Conservation (phyloP, 345 rosid species). For the Sisymbrium altissimum region DNA sequence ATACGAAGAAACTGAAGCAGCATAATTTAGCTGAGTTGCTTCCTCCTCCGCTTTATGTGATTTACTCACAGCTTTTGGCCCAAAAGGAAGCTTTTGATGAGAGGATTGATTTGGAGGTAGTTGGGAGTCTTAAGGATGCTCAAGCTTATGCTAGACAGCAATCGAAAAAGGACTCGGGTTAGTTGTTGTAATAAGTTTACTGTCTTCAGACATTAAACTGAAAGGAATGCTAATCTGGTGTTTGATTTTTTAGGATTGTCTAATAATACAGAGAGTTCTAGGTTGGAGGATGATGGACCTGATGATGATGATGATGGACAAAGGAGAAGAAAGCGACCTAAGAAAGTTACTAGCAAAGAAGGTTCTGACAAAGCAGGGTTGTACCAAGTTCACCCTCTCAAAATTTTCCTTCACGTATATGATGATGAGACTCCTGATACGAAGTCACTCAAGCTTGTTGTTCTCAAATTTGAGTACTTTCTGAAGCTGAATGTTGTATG, state of each 20-base stretch:
- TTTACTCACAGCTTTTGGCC: slow-evolving; percentile 80
- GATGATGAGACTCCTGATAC: slow-evolving; percentile 69
- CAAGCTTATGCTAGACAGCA: slow-evolving; percentile 77
- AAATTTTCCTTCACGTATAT: slow-evolving; percentile 58
- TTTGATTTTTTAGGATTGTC: slow-evolving; percentile 45
- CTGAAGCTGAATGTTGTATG: slow-evolving; percentile 77
- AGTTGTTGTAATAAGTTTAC: background rate
- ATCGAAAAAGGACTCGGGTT: slow-evolving; percentile 73
- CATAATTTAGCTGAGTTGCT: slow-evolving; percentile 79
- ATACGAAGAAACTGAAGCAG: slow-evolving; percentile 85
- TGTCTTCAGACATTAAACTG: background rate
- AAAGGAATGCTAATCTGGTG: slow-evolving; percentile 8
- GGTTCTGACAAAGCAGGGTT: slow-evolving; percentile 62
- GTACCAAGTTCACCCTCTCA: slow-evolving; percentile 78
- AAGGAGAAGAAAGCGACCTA: slow-evolving; percentile 88
- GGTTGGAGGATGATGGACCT: slow-evolving; percentile 75
- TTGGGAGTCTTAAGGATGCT: slow-evolving; percentile 89
- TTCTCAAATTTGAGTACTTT: slow-evolving; percentile 80
- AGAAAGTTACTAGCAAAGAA: slow-evolving; percentile 51
- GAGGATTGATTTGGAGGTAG: slow-evolving; percentile 65
- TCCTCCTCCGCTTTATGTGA: slow-evolving; percentile 86
- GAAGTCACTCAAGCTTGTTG: slow-evolving; percentile 60
- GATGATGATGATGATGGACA: slow-evolving; percentile 96
- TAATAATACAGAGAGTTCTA: slow-evolving; percentile 54
- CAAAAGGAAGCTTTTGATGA: slow-evolving; percentile 94